Base-by-base conservation (phyloP, 1,284 basidiomycete genomes). In the Ganoderma multipileum region DNA sequence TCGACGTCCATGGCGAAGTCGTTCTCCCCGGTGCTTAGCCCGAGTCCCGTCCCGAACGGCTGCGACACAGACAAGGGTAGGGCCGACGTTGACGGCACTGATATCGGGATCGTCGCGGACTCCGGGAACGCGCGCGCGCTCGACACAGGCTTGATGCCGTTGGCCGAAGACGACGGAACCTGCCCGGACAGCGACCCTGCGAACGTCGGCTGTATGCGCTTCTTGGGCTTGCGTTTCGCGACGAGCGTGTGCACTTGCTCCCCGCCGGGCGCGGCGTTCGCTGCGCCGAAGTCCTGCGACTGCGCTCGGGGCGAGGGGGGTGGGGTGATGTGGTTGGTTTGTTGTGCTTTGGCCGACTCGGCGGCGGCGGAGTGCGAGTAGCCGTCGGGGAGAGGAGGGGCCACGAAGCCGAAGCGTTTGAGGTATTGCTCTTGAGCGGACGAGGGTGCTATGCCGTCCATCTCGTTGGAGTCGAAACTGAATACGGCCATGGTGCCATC, bases 401-500 rank as follows among this genome's bases (percentile, higher is more conserved):
- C 78, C 2, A 81, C 79, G 76, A 95, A 96, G 28, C 88, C 90
- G 78, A 95, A 97, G 74, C 94, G 93, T 42, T 88, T 85, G 8
- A 97, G 84, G 73, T 96, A 94, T 71, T 89, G 84, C 70, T 90
- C 87, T 75, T 95, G 94, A 14, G 90, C 89, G 5, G 87, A 87
- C 69, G 88, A 85, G 2, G 93, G 89, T 0, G 93, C 91, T 26
- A 97, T 90, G 23, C 95, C 92, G 68, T 95, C 94, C 14, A 98
- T 85, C 79, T 98, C 95, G 30, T 87, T 85, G 0, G 86, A 76
- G 50, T 93, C 91, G 76, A 99, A 98, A 69, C 87, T 84, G 79
- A 98, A 94, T 2, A 92, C 95, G 3, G 91, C 95, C 64, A 99
- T 90, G 0, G 95, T 96, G 0, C 98, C 97, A 76, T 99, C 98